Evolutionary conservation across 768 basidiomycete species (phyloP), one percentile per base, ranked within the genome.

Genomic region (Cystofilobasidium ferigula): DNA sequence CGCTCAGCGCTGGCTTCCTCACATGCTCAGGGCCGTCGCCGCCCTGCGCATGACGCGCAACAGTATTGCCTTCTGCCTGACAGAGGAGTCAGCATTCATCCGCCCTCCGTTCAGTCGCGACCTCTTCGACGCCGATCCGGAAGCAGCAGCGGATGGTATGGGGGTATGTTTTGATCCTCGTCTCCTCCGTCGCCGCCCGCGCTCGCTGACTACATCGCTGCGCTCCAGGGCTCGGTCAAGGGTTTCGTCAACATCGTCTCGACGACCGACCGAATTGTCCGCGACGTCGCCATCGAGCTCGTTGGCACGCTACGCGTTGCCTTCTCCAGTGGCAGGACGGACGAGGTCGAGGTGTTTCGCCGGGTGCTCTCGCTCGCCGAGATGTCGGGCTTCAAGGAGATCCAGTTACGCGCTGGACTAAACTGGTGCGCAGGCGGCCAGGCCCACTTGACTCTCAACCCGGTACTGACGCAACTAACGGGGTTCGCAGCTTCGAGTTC

Each of bases 171-270:
- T n/a, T 47, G n/a, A 10, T 24, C 22, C 45, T 24, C n/a, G n/a
- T n/a, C n/a, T 24, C 7, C 13, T n/a, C 45, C 45, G 9, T 47
- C 24, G 6, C 22, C 24, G 22, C 14, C n/a, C n/a, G 45, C 20
- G 22, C 45, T 47, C n/a, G 45, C 20, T 24, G 7, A 47, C 45
- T 13, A 7, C 5, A 5, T 18, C 42, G 42, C n/a, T 42, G 40
- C 40, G 22, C 22, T 47, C 1, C 61, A 62, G 61, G 62, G 62
- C 2, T 22, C 35, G 16, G 18, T 63, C 53, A 22, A 18, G 0
- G 62, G 62, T 12, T 63, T 63, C 53, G 38, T 63, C 38, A 63
- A 63, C 62, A 53, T 63, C 36, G 62, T 63, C 38, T 54, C 51
- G 3, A 51, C 62, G 2, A 9, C 36, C 5, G 38, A 51, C 9